Base-by-base conservation (phyloP, 768 basidiomycete genomes). In the Chlorophyllum brunneum region DNA sequence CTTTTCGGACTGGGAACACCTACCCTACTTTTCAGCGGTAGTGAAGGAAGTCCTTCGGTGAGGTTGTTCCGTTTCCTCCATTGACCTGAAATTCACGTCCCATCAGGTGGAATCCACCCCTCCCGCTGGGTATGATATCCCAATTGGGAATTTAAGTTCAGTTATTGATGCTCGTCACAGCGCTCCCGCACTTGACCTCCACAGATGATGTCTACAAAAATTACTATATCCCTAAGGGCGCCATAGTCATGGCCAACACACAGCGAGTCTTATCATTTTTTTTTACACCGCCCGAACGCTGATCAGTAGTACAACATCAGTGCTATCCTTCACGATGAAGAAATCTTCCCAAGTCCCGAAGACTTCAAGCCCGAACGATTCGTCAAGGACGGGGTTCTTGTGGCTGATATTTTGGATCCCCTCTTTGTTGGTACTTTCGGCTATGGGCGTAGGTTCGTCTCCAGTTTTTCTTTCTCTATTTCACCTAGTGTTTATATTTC, bases 361-460 rank as follows among this genome's bases (percentile, higher is more conserved):
- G 26, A 24, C 5, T 65, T 63, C 55, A 56, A 54, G 1, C 63
- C 61, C 2, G 58, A 61, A 18, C 42, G 62, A 9, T 65, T 61
- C 34, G 11, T 58, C 8, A 59, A 56, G 18, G 40, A 58, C 4
- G 56, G 56, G 46, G 51, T 61, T 0, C 30, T 58, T 6, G 58
- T 59, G n/a, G 37, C 59, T 2, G 61, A 68, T 8, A 58, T 67
- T 29, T 58, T 56, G 23, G 62, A 65, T 36, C 63, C 66, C 2
- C 60, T 27, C 4, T 13, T 56, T 0, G 57, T 58, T 7, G 58
- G 58, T 1, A 61, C 59, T 2, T 71, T 66, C 57, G 69, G 70
- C 0, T 70, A 66, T 55, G 70, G 70, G 9, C 40, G 66, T 48
- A 57, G 64, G 65, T 65, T 7, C 15, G 54, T 43, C 29, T 8